Percentiles rank a stretch among this genome's conserved stretches.
phyloP scores from a whole-genome alignment of 2,329 filamentous ascomycete genomes.

The Penicillium aurantiogriseum region DNA sequence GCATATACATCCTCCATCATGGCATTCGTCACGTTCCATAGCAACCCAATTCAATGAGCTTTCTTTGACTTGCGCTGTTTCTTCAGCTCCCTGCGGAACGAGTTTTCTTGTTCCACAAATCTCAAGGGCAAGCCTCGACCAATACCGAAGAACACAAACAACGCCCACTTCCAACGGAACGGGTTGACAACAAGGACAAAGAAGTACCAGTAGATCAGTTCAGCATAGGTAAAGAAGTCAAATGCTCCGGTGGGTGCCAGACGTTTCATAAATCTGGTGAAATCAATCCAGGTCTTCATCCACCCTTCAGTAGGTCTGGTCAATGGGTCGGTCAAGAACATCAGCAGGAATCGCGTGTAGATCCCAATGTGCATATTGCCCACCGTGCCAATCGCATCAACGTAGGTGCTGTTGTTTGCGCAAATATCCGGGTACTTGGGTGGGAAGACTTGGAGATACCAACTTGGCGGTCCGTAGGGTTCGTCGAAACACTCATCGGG shows the following conservation, averaged over 20 bases:
- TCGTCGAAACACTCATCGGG: slow-evolving; percentile 70
- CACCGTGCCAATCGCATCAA: slow-evolving; percentile 76
- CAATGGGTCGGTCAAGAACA: slow-evolving; percentile 79
- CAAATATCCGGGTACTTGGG: slow-evolving; percentile 70
- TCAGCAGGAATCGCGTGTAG: slow-evolving; percentile 79
- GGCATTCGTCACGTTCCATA: neutral
- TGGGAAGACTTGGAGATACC: slow-evolving; percentile 86
- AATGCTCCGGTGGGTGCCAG: slow-evolving; percentile 72
- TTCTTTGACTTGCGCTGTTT: slow-evolving; percentile 24
- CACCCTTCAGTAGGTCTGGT: slow-evolving; percentile 68
- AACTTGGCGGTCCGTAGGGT: slow-evolving; percentile 76
- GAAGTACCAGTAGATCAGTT: slow-evolving; percentile 80
- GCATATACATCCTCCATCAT: neutral
- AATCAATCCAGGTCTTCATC: slow-evolving; percentile 86
- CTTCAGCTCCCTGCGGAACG: slow-evolving; percentile 28
- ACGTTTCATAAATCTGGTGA: slow-evolving; percentile 70
- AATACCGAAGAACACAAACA: slow-evolving; percentile 77
- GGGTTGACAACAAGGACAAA: slow-evolving; percentile 79
- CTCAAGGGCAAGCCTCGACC: slow-evolving; percentile 64
- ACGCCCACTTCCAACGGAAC: slow-evolving; percentile 86
- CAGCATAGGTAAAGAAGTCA: slow-evolving; percentile 86
- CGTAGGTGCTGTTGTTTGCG: slow-evolving; percentile 80
- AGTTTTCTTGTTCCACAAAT: slow-evolving; percentile 66
- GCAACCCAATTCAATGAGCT: neutral
- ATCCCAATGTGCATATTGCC: slow-evolving; percentile 90